These are phyloP conservation scores for Saturnispora sekii DNA, from an alignment of 805 yeast genomes.

Conservation along the genomic window DNA sequence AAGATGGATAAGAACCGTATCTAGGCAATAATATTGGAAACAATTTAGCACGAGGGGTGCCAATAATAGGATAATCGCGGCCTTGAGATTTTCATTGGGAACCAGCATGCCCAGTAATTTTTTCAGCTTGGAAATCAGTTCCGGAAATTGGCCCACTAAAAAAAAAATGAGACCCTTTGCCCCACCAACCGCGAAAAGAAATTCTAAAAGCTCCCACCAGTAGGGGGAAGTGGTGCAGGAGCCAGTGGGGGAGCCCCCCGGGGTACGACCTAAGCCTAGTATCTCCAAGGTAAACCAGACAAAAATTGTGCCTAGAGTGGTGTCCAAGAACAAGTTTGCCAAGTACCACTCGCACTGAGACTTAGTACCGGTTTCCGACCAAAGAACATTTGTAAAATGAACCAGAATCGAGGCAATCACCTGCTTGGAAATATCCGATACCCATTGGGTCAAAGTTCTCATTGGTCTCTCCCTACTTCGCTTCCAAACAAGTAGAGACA, in stretches of 20 bases:
- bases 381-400: constrained; percentile 62
- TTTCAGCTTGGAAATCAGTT: background rate
- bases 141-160: constrained; percentile 37
- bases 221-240: constrained; percentile 52
- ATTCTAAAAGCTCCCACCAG: constrained; percentile 34
- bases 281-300: constrained; percentile 37
- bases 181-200: constrained; percentile 58
- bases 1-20: constrained; percentile 54
- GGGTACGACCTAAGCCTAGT: constrained; percentile 26
- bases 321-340: constrained; percentile 76
- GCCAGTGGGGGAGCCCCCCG: constrained; percentile 43
- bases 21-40: constrained; percentile 63
- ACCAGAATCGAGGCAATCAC: constrained; percentile 78
- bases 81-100: constrained; percentile 62
- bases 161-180: constrained; percentile 31
- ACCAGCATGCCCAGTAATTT: constrained; percentile 30
- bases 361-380: constrained; percentile 27
- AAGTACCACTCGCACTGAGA: constrained; percentile 92
- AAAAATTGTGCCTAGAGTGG: constrained; percentile 88
- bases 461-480: constrained; percentile 72
- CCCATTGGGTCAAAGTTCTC: constrained; percentile 84
- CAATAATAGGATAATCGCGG: constrained; percentile 76
- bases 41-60: constrained; percentile 68
- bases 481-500: constrained; percentile 65
- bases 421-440: constrained; percentile 84